A percentile compares a stretch with the other conserved stretches of the same genome.
phyloP scores from a whole-genome alignment of 441 rosid genomes.

The Erodium trifolium region DNA sequence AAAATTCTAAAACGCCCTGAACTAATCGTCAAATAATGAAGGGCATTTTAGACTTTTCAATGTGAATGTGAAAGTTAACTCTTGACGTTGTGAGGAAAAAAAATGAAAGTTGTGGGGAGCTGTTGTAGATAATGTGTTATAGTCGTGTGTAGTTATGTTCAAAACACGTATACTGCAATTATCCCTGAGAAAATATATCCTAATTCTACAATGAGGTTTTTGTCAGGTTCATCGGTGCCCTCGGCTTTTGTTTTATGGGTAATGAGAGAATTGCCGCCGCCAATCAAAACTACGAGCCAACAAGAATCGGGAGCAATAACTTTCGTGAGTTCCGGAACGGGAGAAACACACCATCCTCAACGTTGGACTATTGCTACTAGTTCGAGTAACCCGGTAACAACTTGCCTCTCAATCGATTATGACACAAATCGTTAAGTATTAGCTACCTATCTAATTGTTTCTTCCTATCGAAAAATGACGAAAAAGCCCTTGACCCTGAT shows the following conservation, averaged over 20 bases:
- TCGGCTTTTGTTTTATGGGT: conserved; percentile 45
- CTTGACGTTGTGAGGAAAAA: no score
- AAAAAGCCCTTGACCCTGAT: no score
- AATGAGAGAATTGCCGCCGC: conserved; percentile 42
- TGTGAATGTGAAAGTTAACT: no score
- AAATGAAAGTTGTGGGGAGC: no score
- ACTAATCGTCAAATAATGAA: no score
- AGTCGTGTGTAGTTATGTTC: no score
- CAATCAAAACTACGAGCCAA: conserved; percentile 24
- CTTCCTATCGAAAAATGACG: no score
- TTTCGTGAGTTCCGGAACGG: conserved; percentile 29
- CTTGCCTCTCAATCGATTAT: not conserved
- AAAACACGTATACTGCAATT: no score
- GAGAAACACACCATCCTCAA: conserved; percentile 18
- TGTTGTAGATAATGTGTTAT: no score
- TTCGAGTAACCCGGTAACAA: conserved; percentile 31
- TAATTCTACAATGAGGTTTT: conserved; percentile 3
- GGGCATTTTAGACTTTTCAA: no score
- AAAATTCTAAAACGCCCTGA: no score
- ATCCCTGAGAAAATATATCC: no score
- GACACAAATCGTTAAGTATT: not conserved
- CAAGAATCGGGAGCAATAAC: conserved; percentile 30
- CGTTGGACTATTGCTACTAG: conserved; percentile 31
- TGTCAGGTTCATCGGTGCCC: conserved; percentile 41
- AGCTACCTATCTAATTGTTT: not conserved